Evolutionary conservation across 2,329 filamentous ascomycete species (phyloP), one percentile per base, ranked within the genome.

Genomic region (Fusarium ambrosium): DNA sequence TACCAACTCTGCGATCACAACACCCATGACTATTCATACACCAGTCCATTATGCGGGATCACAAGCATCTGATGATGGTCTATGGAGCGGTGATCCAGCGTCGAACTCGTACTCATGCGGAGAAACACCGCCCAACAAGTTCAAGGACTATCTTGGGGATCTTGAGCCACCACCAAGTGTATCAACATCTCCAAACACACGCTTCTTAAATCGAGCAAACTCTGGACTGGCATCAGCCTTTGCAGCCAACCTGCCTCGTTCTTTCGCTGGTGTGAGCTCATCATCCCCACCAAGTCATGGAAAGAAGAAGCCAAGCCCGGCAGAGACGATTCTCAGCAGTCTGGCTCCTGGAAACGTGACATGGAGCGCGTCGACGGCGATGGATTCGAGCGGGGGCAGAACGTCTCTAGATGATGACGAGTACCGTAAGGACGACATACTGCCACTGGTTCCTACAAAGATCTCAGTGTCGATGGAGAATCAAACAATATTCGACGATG

Each of bases 401-500:
- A 88, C 86, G 6, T 89, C 89, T 1, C 77, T 89, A 16, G 89
- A 88, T 1, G 89, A 90, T 53, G 89, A 91, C 51, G 88, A 90
- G 9, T 81, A 80, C 22, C 83, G 84, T 18, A 82, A 83, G 60
- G 87, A 89, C 5, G 87, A 88, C 14, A 68, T 82, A 14, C 78
- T 87, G 6, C 82, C 86, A 10, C 79, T 89, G 70, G 84, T 90
- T 3, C 88, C 89, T 6, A 84, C 88, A 18, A 86, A 84, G 24
- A 87, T 90, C 6, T 84, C 85, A 2, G 84, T 92, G 8, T 84
- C 85, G 8, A 85, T 92, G 73, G 88, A 89, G 77, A 90, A 93
- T 71, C 90, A 91, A 72, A 86, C 87, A n/a, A 86, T 89, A 22
- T 93, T 93, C 75, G 92, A 93, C 73, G 91, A 93, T 62, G 91